Evolutionary conservation across 768 basidiomycete genomes (phyloP).

Genomic region (Rhodotorula diobovata): DNA sequence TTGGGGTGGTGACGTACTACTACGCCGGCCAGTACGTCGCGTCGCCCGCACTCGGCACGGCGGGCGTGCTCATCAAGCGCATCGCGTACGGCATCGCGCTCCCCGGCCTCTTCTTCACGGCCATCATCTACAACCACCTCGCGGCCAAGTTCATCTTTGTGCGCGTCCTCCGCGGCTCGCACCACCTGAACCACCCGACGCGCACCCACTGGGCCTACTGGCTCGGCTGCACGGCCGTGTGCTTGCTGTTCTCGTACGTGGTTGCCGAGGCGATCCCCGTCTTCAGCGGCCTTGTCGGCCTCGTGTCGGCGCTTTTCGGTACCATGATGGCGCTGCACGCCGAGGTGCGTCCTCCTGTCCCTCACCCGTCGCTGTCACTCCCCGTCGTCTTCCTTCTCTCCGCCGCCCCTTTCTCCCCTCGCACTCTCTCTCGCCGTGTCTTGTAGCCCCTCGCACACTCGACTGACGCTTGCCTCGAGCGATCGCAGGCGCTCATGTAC

Average conservation of each 20-base stretch:
- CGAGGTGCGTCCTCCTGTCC: slow-evolving; percentile 6
- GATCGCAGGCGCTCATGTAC: slow-evolving; percentile 23
- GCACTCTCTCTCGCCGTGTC: background rate
- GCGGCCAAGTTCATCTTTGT: slow-evolving; percentile 42
- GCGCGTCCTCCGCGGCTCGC: slow-evolving; percentile 34
- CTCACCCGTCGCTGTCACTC: background rate
- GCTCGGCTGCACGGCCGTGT: slow-evolving; percentile 16
- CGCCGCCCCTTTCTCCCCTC: no score
- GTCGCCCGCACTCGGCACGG: slow-evolving; percentile 45
- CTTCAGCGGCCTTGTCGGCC: slow-evolving; percentile 32
- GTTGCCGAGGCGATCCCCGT: slow-evolving; percentile 31
- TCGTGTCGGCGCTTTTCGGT: slow-evolving; percentile 40
- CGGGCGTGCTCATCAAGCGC: slow-evolving; percentile 42
- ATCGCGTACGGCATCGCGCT: slow-evolving; percentile 41
- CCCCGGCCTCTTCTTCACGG: slow-evolving; percentile 35
- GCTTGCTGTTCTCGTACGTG: slow-evolving; percentile 38
- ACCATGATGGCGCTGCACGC: slow-evolving; percentile 30
- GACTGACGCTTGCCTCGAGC: slow-evolving; percentile 4
- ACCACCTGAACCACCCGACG: slow-evolving; percentile 35
- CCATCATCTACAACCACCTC: slow-evolving; percentile 17
- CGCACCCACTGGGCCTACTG: slow-evolving; percentile 38
- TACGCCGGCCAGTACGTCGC: slow-evolving; percentile 43
- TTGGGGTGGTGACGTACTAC: slow-evolving; percentile 39
- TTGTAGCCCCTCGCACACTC: slow-evolving; percentile 1
- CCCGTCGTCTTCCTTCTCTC: slow-evolving; percentile 7